Percentiles rank a stretch among this genome's conserved stretches.
Evolutionary conservation across 208 protist species (phyloP).

Genomic region (Trypanosoma rangeli): DNA sequence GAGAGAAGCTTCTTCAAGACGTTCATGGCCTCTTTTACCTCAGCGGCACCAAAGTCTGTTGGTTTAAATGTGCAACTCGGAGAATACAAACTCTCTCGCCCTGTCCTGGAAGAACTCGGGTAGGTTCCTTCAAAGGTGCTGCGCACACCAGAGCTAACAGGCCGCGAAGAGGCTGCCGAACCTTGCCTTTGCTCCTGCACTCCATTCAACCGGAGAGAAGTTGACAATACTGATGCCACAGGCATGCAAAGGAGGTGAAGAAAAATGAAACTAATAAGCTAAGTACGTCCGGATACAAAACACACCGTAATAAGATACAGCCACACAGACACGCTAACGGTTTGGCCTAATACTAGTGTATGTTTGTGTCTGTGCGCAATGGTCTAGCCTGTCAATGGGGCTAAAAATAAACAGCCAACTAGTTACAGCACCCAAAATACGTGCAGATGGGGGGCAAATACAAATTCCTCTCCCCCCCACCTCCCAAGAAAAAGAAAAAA

Average conservation of each 20-base stretch:
- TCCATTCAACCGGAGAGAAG: neutral
- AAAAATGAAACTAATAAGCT: slow-evolving; percentile 2
- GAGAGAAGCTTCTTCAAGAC: slow-evolving; percentile 50
- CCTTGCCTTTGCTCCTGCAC: slow-evolving; percentile 24
- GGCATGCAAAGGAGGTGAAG: neutral
- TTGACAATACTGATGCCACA: slow-evolving; percentile 3
- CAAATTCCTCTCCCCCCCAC: neutral
- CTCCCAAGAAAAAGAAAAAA: neutral
- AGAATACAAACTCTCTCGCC: slow-evolving; percentile 5
- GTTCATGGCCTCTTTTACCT: slow-evolving; percentile 41
- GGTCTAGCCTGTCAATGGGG: neutral
- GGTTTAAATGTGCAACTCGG: neutral
- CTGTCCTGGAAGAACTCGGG: neutral
- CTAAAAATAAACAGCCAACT: neutral
- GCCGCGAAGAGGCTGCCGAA: slow-evolving; percentile 17
- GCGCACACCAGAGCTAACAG: slow-evolving; percentile 7
- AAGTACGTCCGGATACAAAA: neutral
- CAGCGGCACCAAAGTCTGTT: slow-evolving; percentile 44
- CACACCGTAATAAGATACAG: neutral
- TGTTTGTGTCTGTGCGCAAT: neutral
- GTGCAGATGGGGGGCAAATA: neutral
- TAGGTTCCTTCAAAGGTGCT: slow-evolving; percentile 2
- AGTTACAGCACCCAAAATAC: neutral
- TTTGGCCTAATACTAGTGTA: neutral
- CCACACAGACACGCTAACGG: neutral